phyloP scores from a whole-genome alignment of 371 early-diverging fungal species.

The Mucor irregularis region DNA sequence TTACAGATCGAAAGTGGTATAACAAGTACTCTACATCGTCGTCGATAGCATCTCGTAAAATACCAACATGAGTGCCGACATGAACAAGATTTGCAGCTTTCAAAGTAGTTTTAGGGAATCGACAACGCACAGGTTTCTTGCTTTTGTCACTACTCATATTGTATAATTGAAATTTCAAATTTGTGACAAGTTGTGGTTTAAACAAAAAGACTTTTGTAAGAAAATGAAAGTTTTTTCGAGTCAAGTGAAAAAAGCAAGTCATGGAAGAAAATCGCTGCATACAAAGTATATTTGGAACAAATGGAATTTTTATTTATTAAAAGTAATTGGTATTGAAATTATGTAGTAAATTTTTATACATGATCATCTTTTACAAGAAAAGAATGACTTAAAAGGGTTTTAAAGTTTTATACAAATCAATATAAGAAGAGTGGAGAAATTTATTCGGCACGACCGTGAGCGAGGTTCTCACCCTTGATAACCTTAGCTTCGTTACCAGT shows the following conservation, averaged over 20 bases:
- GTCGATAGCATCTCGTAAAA: constrained; percentile 14
- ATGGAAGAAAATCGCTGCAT: no score
- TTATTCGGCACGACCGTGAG: constrained; percentile 14
- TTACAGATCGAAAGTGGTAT: constrained; percentile 21
- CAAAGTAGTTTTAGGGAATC: constrained; percentile 9
- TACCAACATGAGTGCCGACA: constrained; percentile 12
- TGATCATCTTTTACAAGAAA: background rate
- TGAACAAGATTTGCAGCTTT: constrained; percentile 11
- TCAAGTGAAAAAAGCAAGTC: background rate
- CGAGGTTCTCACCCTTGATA: constrained; percentile 22
- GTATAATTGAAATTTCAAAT: background rate
- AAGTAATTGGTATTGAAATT: no score
- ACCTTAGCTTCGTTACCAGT: constrained; percentile 29
- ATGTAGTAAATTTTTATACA: background rate
- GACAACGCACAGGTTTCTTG: background rate
- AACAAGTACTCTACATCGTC: constrained; percentile 22
- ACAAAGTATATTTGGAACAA: no score
- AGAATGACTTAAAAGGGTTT: background rate
- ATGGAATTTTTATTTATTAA: no score
- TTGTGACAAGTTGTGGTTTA: constrained; percentile 7
- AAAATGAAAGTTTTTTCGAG: constrained; percentile 5
- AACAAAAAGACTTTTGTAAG: background rate
- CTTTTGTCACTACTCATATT: background rate
- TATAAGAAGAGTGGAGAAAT: no score
- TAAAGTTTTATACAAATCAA: background rate